Percentiles rank a stretch among this genome's conserved stretches.
phyloP scores from a whole-genome alignment of 2,329 filamentous ascomycete genomes.

The Trichoderma atrobrunneum region DNA sequence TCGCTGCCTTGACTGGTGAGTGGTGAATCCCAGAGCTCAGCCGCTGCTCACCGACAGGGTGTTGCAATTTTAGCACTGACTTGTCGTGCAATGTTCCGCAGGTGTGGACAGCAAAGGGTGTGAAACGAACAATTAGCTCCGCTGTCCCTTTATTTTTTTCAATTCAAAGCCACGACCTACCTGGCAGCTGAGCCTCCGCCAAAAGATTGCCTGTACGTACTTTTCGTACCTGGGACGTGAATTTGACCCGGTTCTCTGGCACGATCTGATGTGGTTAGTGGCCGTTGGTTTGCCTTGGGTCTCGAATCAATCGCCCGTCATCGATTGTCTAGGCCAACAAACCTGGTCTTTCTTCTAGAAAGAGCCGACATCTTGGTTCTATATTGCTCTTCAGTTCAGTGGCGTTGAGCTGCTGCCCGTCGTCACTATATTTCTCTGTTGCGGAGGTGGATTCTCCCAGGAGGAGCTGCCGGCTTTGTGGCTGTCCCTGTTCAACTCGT shows the following conservation, averaged over 20 bases:
- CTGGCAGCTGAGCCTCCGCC: constrained; percentile 1
- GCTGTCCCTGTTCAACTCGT: constrained; percentile 12
- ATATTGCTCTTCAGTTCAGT: background rate
- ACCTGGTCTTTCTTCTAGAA: background rate
- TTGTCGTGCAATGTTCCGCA: constrained; percentile 11
- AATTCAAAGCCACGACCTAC: constrained; percentile 5
- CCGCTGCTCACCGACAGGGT: constrained; percentile 12
- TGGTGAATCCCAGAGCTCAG: background rate
- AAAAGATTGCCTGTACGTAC: background rate
- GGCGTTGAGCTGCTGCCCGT: constrained; percentile 2
- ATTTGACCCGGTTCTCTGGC: background rate
- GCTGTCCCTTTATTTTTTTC: background rate
- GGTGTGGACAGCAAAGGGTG: constrained; percentile 11
- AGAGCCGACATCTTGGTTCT: background rate
- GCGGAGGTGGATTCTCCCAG: background rate
- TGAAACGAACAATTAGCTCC: constrained; percentile 11
- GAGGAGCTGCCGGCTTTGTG: constrained; percentile 5
- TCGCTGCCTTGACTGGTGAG: constrained; percentile 7
- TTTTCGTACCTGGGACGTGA: constrained; percentile 9
- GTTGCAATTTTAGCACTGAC: constrained; percentile 8
- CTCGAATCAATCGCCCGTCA: background rate
- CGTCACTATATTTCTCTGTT: background rate
- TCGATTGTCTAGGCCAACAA: background rate
- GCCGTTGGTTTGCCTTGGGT: constrained; percentile 1
- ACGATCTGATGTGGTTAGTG: constrained; percentile 10